These are phyloP conservation scores for Leccinum proximum DNA, from an alignment of 1,284 basidiomycete genomes.

Conservation along the genomic window DNA sequence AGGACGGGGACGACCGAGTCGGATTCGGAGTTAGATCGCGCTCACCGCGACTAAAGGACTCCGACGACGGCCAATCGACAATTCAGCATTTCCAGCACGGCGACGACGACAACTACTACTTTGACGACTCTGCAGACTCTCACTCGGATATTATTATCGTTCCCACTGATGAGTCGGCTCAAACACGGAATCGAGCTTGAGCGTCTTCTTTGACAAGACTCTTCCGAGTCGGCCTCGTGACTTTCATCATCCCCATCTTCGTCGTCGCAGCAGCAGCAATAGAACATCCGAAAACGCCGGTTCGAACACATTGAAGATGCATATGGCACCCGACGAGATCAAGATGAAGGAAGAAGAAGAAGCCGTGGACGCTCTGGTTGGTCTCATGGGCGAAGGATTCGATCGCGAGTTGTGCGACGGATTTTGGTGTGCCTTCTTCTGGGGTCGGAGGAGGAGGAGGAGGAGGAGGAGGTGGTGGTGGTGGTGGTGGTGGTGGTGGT, in stretches of 20 bases:
- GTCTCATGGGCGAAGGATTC: constrained; percentile 35
- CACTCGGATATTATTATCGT: too few relatives aligned
- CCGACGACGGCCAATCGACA: constrained; percentile 11
- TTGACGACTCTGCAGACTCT: background rate
- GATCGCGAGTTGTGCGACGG: constrained; percentile 45
- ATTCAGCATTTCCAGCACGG: constrained; percentile 16
- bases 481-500: too few relatives aligned
- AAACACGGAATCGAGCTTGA: background rate
- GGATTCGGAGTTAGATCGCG: constrained; percentile 19
- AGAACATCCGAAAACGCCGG: background rate
- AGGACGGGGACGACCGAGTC: constrained; percentile 1
- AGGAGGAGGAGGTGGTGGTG: too few relatives aligned
- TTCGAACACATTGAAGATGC: constrained; percentile 13
- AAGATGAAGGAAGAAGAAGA: constrained; percentile 19
- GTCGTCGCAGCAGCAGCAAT: background rate
- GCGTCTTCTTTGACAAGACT: background rate
- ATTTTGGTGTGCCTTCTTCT: constrained; percentile 26
- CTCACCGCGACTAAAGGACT: constrained; percentile 2
- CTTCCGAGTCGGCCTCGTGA: background rate
- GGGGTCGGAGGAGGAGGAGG: too few relatives aligned
- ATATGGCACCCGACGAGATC: constrained; percentile 19
- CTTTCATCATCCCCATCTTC: background rate
- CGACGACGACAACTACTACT: constrained; percentile 8
- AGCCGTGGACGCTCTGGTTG: constrained; percentile 22
- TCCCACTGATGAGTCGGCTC: background rate